Evolutionary conservation across 2,329 filamentous ascomycete species (phyloP), one percentile per base, ranked within the genome.

Genomic region (Fusarium sp.): DNA sequence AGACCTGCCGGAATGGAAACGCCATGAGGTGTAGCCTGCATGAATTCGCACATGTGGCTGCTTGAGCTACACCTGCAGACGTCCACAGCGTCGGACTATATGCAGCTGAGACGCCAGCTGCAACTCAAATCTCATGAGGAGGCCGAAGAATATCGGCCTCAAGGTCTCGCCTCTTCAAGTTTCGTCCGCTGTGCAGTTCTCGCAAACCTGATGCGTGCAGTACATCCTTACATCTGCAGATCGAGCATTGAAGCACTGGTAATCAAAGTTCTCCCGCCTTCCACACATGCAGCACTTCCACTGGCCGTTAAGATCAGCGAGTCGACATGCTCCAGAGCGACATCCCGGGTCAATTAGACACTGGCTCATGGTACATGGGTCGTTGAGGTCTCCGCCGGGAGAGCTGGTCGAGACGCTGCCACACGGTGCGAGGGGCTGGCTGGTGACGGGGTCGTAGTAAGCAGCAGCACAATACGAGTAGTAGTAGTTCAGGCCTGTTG

Each of bases 211-310:
- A 66, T 89, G 87, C n/a, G 64, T 67, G 77, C 87, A 89, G 49
- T 88, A 85, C 3, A 85, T 35, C 86, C 69, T 88, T 84, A 15
- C 86, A 85, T 67, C 84, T 18, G 81, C 82, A 60, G 80, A 81
- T 82, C 85, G 83, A 60, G 80, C 83, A 67, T 86, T 84, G 38
- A 82, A 78, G 72, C 87, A 88, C 80, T 81, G 85, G 28, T 81
- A 79, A 53, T 83, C 83, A 9, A 80, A 79, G 66, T 89, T 89
- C 9, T 81, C 83, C 11, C 85, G 85, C 10, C 85, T 81, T 7
- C 79, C 76, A 72, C 87, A 89, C 64, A 79, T 81, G 75, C 87
- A 89, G 74, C 87, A 89, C 19, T 79, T 75, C 87, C 88, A 89
- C 12, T 81, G 72, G 2, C 86, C 84, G 35, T 83, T 81, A 11